Evolutionary conservation across 257 asterid genomes (phyloP), one percentile per base, ranked within the genome.

Genomic region (Perilla frutescens): DNA sequence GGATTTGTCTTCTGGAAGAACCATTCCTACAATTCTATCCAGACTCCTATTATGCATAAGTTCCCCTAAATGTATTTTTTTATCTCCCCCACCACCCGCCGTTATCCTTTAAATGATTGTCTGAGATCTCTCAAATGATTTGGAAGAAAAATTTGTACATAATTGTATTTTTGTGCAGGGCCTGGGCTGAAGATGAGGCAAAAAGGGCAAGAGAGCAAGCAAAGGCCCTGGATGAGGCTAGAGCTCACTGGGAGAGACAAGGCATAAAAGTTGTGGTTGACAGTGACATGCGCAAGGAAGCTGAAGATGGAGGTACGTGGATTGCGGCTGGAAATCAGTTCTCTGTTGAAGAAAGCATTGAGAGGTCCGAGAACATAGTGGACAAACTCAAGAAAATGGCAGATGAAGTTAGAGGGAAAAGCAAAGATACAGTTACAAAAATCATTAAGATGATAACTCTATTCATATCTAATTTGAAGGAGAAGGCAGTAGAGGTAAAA

Each of bases 141-240:
- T 37, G 31, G 60, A 41, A 58, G 13, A 36, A 14, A 47, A 15
- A 41, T 12, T 9, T 1, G 62, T 44, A 47, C 9, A 59, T n/a
- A 47, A 40, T 47, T 32, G 40, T 70, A 63, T 58, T 77, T 60
- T 76, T 66, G 32, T 57, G 44, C 80, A 95, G 99, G 76, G 69
- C 89, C 69, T 95, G 99, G 99, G 98, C 98, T 32, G 97, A 95
- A 84, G 96, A 92, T 40, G 99, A 95, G 84, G 97, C 96, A 37
- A 95, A 86, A 81, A 89, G 87, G 78, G 99, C 98, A 76, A 85
- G 96, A 79, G 96, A 86, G 71, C 99, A 92, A 84, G 97, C 91
- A 39, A 90, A 86, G 80, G 87, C 92, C 62, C 81, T 95, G 81
- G 97, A 92, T 49, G 98, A 82, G 80, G 98, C 97, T 49, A 81